Base-by-base conservation (phyloP, 148 eudicot genomes). In the Rhododendron vialii region DNA sequence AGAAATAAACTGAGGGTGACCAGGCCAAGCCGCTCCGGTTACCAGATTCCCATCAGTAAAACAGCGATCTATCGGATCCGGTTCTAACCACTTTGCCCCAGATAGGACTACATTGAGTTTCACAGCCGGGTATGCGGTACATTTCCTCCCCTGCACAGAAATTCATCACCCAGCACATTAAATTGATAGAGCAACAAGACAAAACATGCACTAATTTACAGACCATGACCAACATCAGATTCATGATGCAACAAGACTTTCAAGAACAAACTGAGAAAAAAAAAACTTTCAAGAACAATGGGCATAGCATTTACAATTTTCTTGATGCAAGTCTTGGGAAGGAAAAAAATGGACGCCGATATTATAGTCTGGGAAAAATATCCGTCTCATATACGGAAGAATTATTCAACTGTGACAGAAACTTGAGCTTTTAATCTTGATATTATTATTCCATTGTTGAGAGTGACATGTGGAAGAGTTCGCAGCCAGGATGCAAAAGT, bases 1-100 rank as follows among this genome's bases (percentile, higher is more conserved):
- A 67, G 98, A 92, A 67, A 98, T 85, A 82, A 98, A 98, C 89
- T 95, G 95, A 7, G 99, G 99, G 89, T 98, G 99, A 20, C 95
- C 99, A 3, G 98, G 99, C 99, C 99, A 98, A 78, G 99, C 98
- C 81, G 99, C 98, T 88, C 98, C 99, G 0, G 99, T 98, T 35
- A 98, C 98, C 86, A 98, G 87, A 92, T 98, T 98, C 55, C 98
- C 96, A 87, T 98, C 98, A 0, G 98, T 98, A 86, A 91, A 98
- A 91, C 99, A 98, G 38, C 98, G 91, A 74, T 90, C 88, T 79
- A 98, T 95, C 22, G 99, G 98, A 12, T 92, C 95, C 3, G 99
- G 98, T 88, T 98, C 99, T 88, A 98, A 71, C 99, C 99, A 98
- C 12, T 89, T 93, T 57, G 91, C 99, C 45, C 98, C 99, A 74